Evolutionary conservation across 441 rosid species (phyloP), one percentile per base, ranked within the genome.

Genomic region (Populus tomentosa): DNA sequence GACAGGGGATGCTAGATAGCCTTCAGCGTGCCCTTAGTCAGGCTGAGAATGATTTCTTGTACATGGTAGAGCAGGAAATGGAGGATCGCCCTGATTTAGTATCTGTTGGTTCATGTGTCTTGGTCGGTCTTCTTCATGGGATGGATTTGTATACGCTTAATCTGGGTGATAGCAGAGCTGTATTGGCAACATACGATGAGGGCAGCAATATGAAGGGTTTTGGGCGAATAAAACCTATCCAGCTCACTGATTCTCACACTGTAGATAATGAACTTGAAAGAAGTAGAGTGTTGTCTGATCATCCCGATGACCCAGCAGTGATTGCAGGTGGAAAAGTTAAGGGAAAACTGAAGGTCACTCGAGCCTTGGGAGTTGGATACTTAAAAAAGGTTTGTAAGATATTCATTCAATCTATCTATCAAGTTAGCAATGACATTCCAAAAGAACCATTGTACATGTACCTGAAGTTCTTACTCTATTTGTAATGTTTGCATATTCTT

Each of bases 1-100:
- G 89, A 78, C 86, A 82, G 35, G 91, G 89, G 75, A 92, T 95
- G 71, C 83, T 92, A 30, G 92, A 92, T 78, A 87, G 93, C 84
- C 91, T 95, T 53, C 90, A 87, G 68, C 85, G 85, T 68, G 97
- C 97, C 77, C 85, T 95, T 35, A 77, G 72, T 77, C 95, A 91
- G 82, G 96, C 95, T 10, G 99, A 95, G 73, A 90, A 77, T 79
- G 99, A 94, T 80, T 95, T 89, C 86, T 76, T 95, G 35, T 80
- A 77, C 85, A 94, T 92, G 99, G 97, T 95, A 70, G 99, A 95
- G 86, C 97, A 89, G 86, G 98, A 94, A 85, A 94, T 92, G 98
- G 97, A 92, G 69, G 95, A 92, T 11, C 94, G 98, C 30, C 98
- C 97, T 71, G 99, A 95, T 77, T 78, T 95, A 70, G 99, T 94